These are phyloP conservation scores for Plasmodium falciparum DNA, from an alignment of 169 alveolate genomes.

Conservation along the genomic window DNA sequence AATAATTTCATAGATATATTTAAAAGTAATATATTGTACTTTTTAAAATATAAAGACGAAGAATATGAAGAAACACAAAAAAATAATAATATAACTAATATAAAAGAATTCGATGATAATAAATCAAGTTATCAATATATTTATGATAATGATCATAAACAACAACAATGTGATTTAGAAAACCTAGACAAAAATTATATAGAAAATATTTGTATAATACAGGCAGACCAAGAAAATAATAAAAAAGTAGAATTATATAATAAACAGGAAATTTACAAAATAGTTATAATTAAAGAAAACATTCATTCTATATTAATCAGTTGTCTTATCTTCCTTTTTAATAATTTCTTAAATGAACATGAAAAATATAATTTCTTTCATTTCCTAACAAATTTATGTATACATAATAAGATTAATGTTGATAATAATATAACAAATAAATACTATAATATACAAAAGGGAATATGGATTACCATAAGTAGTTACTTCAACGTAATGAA, in stretches of 20 bases:
- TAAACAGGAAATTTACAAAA: constrained; percentile 57
- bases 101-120: background rate
- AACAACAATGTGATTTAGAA: constrained; percentile 56
- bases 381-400: constrained; percentile 43
- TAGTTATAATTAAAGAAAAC: constrained; percentile 37
- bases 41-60: constrained; percentile 14
- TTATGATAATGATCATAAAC: constrained; percentile 1
- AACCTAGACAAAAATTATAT: constrained; percentile 63
- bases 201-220: constrained; percentile 62
- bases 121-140: background rate
- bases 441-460: constrained; percentile 49
- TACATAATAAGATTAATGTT: constrained; percentile 7
- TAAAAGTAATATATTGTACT: constrained; percentile 48
- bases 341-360: constrained; percentile 52
- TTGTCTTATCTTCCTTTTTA: constrained; percentile 47
- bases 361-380: constrained; percentile 38
- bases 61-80: background rate
- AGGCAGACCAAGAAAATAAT: constrained; percentile 64
- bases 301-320: constrained; percentile 43
- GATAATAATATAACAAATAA: constrained; percentile 17
- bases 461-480: constrained; percentile 36
- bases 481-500: constrained; percentile 35
- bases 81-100: background rate
- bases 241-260: constrained; percentile 41
- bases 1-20: constrained; percentile 70